These are phyloP conservation scores for Hirsutella thompsonii DNA, from an alignment of 2,329 filamentous ascomycete species.

Conservation along the genomic window DNA sequence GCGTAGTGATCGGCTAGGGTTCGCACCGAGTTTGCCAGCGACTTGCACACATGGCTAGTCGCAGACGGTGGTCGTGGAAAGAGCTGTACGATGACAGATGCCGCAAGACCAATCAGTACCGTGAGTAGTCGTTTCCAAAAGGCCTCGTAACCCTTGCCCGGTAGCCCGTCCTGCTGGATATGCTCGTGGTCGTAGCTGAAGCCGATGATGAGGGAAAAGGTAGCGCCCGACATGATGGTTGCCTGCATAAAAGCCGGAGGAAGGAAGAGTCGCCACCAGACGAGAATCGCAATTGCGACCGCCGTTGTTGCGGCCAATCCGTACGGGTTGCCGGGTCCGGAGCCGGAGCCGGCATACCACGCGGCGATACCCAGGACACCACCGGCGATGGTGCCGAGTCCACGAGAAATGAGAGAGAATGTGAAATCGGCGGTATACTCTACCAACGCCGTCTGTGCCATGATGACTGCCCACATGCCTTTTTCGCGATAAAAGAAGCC, in stretches of 20 bases:
- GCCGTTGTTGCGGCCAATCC: constrained; percentile 32
- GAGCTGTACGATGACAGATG: constrained; percentile 29
- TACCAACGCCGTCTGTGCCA: constrained; percentile 32
- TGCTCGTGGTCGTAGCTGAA: constrained; percentile 34
- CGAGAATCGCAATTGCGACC: constrained; percentile 19
- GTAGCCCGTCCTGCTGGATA: constrained; percentile 28
- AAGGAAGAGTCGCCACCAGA: constrained; percentile 22
- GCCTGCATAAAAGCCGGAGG: constrained; percentile 15
- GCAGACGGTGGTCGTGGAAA: constrained; percentile 34
- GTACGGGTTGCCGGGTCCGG: constrained; percentile 33
- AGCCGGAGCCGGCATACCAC: constrained; percentile 39
- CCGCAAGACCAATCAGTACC: constrained; percentile 30
- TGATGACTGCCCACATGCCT: constrained; percentile 38
- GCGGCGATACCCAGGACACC: constrained; percentile 31
- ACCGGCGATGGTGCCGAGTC: constrained; percentile 30
- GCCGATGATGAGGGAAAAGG: constrained; percentile 28
- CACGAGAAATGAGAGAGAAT: constrained; percentile 27
- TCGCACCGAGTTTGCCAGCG: constrained; percentile 28
- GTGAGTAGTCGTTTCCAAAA: constrained; percentile 33
- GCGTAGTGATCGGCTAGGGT: constrained; percentile 35
- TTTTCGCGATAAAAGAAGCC: constrained; percentile 39
- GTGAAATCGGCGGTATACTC: constrained; percentile 38
- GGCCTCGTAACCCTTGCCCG: constrained; percentile 30
- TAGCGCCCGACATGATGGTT: constrained; percentile 19
- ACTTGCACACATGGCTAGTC: constrained; percentile 27